Conservation (phyloP, 805 yeast genomes). For the Candida piceae region DNA sequence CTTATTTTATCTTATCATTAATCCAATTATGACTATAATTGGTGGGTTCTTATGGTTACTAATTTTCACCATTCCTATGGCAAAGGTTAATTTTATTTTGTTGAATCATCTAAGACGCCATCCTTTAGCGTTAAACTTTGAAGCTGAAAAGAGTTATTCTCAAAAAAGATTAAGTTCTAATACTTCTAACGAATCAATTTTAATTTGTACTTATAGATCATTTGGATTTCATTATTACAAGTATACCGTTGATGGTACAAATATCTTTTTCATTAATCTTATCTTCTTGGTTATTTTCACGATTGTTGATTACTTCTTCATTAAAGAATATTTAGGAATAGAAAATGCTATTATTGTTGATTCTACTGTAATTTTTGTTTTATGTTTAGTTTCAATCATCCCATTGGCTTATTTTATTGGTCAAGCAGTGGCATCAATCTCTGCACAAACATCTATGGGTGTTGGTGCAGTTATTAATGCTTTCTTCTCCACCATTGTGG, state of each 20-base stretch:
- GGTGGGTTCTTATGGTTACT: slow-evolving; percentile 68
- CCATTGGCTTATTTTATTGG: slow-evolving; percentile 97
- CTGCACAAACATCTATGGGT: slow-evolving; percentile 98
- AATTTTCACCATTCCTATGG: slow-evolving; percentile 92
- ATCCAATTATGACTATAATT: slow-evolving; percentile 58
- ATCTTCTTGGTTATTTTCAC: slow-evolving; percentile 76
- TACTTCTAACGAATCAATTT: slow-evolving; percentile 50
- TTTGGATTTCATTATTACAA: slow-evolving; percentile 92
- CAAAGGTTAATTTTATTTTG: slow-evolving; percentile 65
- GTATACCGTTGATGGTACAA: slow-evolving; percentile 94
- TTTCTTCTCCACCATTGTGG: slow-evolving; percentile 93
- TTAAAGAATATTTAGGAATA: slow-evolving; percentile 41
- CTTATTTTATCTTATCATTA: slow-evolving; percentile 61
- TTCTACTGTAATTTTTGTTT: slow-evolving; percentile 60
- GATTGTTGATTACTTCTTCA: slow-evolving; percentile 66
- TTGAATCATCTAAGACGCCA: slow-evolving; percentile 80
- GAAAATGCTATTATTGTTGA: slow-evolving; percentile 48
- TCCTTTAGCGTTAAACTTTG: slow-evolving; percentile 83
- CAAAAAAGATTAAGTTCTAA: slow-evolving; percentile 23
- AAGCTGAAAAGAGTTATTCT: slow-evolving; percentile 49
- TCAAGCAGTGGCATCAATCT: slow-evolving; percentile 98
- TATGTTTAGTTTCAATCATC: slow-evolving; percentile 78
- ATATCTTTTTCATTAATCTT: slow-evolving; percentile 84
- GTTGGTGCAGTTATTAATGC: slow-evolving; percentile 98
- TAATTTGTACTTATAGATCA: slow-evolving; percentile 88